phyloP scores from a whole-genome alignment of 106 monocot species.

The Triglochin maritima region DNA sequence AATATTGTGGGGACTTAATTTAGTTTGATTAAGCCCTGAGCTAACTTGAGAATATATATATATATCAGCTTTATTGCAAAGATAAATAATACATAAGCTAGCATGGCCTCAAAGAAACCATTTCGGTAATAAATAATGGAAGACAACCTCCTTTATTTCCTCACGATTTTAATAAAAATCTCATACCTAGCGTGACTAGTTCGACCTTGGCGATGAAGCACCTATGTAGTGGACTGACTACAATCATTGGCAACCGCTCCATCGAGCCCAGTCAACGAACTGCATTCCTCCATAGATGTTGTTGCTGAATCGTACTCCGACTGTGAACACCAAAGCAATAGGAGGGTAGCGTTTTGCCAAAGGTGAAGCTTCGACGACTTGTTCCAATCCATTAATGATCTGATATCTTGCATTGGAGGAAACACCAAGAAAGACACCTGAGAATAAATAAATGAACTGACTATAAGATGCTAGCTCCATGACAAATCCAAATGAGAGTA shows the following conservation, averaged over 20 bases:
- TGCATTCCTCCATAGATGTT: conserved; percentile 95
- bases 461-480: not conserved
- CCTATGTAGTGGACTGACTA: no score
- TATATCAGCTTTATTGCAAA: no score
- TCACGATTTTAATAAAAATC: no score
- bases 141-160: no score
- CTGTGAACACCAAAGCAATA: conserved; percentile 76
- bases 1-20: no score
- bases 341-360: conserved; percentile 45
- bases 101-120: no score
- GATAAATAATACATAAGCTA: no score
- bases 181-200: no score
- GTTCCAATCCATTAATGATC: conserved; percentile 72
- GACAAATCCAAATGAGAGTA: not conserved
- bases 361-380: conserved; percentile 57
- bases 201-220: no score
- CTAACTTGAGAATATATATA: no score
- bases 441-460: not conserved
- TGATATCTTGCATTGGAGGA: conserved; percentile 90
- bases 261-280: conserved; percentile 90
- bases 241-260: conserved; percentile 72
- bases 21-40: no score
- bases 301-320: conserved; percentile 82
- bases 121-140: no score
- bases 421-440: conserved; percentile 87